Conservation (phyloP, 2,329 filamentous ascomycete genomes). For the Trichoderma afroharzianum region DNA sequence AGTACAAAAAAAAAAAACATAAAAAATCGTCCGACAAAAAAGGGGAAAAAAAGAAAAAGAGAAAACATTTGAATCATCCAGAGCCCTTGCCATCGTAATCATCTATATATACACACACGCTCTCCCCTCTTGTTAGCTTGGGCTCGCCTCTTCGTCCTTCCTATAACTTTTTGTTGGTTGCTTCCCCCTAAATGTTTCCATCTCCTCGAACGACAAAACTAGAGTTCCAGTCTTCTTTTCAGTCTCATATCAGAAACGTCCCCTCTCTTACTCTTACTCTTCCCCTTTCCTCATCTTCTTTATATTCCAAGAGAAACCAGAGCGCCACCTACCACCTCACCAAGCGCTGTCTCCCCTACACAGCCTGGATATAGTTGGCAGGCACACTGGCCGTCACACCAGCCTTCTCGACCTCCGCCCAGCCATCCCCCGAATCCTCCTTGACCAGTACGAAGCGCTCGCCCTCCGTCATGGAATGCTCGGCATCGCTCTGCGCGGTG, state of each 20-base stretch:
- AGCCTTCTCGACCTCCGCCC: conserved; percentile 94
- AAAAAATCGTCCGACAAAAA: neutral
- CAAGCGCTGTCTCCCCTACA: conserved; percentile 40
- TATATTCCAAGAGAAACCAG: neutral
- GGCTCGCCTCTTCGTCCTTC: neutral
- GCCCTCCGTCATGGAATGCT: conserved; percentile 87
- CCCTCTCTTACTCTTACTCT: neutral
- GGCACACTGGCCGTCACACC: conserved; percentile 85
- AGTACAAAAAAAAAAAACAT: neutral
- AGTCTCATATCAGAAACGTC: neutral
- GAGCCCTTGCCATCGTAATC: neutral
- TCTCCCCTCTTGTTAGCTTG: neutral
- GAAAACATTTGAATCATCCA: neutral
- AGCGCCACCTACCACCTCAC: neutral
- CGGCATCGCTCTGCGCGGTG: conserved; percentile 74
- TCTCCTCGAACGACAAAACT: neutral
- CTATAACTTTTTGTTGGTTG: neutral
- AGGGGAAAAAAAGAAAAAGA: neutral
- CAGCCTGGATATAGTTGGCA: conserved; percentile 83
- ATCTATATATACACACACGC: neutral
- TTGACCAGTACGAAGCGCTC: conserved; percentile 88
- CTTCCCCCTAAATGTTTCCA: neutral
- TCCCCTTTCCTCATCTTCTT: neutral
- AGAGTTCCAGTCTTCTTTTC: neutral
- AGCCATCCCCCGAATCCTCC: conserved; percentile 86